Base-by-base conservation (phyloP, 192 early-diverging fungal genomes). In the Podila minutissima region DNA sequence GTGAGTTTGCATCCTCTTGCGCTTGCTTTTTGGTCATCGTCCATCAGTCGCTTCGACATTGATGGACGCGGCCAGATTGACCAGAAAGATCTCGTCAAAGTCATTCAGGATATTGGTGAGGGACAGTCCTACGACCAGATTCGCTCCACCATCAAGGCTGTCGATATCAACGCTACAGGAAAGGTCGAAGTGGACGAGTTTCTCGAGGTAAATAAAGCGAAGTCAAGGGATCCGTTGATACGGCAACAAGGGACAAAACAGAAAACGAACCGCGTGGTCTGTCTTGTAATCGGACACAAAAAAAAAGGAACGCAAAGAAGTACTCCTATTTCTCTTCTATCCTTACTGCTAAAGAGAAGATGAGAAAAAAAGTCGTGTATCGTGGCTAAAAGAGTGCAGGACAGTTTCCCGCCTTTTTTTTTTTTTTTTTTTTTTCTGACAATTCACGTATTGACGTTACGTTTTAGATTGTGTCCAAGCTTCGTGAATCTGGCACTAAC, bases 151-250 rank as follows among this genome's bases (percentile, higher is more conserved):
- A 81, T 94, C 49, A 92, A 92, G 76, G 84, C 89, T 73, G 88
- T 95, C 31, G 86, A 88, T 33, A 88, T 89, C 63, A 92, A 88
- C 74, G 85, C 90, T 15, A 87, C 90, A 11, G 89, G 90, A 49
- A 89, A 91, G 74, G 88, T 94, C 59, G 93, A 94, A 72, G 83
- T 92, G 15, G 94, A 95, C 74, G 94, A 95, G 72, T 94, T 93
- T 85, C 86, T 94, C 24, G 94, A 93, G 83, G 92, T 90, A 88
- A 84, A 77, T 22, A 51, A 35, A n/a, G 20, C 53, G 17, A 55
- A 37, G 35, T 37, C 24, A 55, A n/a, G 6, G 53, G 53, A 26
- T 55, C 0, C 13, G 53, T 20, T 26, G 53, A 55, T 26, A n/a
- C 5, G 3, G 7, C 24, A 9, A 1, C n/a, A 17, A 20, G 1